Conservation (phyloP, 2,329 filamentous ascomycete species). For the Exophiala xenobiotica region DNA sequence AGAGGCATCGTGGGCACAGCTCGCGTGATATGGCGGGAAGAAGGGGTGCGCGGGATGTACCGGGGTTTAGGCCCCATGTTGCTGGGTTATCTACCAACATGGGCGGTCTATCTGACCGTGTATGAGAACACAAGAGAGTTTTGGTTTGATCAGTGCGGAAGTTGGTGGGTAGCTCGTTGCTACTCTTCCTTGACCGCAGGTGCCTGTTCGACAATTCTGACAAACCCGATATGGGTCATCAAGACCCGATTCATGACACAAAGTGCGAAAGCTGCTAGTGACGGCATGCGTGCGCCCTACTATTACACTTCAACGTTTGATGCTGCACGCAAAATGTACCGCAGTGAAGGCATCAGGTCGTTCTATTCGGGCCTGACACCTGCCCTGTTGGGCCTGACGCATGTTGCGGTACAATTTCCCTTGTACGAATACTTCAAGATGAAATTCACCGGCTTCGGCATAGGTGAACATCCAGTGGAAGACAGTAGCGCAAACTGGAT, state of each 20-base stretch:
- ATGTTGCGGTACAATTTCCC: conserved; percentile 96
- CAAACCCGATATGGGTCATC: conserved; percentile 99
- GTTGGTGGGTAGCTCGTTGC: conserved; percentile 74
- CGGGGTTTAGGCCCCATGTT: conserved; percentile 91
- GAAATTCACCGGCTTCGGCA: conserved; percentile 82
- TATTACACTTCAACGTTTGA: conserved; percentile 88
- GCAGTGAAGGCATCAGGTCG: conserved; percentile 77
- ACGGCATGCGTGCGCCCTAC: conserved; percentile 62
- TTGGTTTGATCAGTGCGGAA: conserved; percentile 63
- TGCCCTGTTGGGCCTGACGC: conserved; percentile 84
- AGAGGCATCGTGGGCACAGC: conserved; percentile 85
- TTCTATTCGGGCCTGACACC: conserved; percentile 96
- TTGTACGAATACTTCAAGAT: conserved; percentile 92
- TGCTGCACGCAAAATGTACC: conserved; percentile 94
- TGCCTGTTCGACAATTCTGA: conserved; percentile 87
- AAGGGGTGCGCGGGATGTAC: conserved; percentile 88
- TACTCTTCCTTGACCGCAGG: conserved; percentile 90
- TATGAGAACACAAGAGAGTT: conserved; percentile 87
- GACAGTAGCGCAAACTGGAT: conserved; percentile 68
- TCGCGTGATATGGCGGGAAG: conserved; percentile 78
- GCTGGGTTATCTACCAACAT: conserved; percentile 91
- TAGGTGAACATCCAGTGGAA: conserved; percentile 66
- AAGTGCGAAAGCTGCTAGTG: conserved; percentile 55
- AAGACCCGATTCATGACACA: conserved; percentile 98
- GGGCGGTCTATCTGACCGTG: conserved; percentile 96